Conservation (phyloP, 176 grass and related monocot species). For the Puccinellia tenuiflora region DNA sequence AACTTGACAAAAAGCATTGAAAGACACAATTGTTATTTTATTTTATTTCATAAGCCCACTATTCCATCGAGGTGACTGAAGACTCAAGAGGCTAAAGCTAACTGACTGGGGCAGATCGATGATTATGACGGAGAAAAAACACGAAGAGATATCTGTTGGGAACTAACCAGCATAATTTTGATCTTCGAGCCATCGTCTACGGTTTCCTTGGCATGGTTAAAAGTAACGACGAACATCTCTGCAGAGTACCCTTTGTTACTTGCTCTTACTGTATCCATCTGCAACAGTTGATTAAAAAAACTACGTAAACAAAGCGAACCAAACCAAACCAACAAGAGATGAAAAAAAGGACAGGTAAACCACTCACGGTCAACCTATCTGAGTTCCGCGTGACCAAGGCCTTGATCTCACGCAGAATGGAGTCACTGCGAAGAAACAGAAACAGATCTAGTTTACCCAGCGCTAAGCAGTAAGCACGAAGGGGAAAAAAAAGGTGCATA, state of each 20-base stretch:
- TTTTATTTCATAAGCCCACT: neutral
- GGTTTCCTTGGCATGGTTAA: conserved; percentile 48
- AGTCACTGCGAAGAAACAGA: conserved; percentile 44
- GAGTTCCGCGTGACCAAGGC: conserved; percentile 57
- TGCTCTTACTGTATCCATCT: conserved; percentile 74
- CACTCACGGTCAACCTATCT: conserved; percentile 65
- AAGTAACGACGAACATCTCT: conserved; percentile 74
- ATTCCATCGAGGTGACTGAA: neutral
- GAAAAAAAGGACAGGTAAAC: neutral
- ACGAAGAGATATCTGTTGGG: neutral
- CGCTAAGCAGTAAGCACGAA: neutral
- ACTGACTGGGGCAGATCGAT: neutral
- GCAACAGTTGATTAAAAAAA: neutral
- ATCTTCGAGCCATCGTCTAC: conserved; percentile 45
- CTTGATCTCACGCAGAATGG: conserved; percentile 64
- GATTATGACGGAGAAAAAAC: neutral
- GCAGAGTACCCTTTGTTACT: conserved; percentile 70
- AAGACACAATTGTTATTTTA: neutral
- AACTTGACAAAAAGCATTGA: neutral
- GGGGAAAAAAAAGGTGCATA: neutral
- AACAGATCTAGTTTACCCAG: neutral
- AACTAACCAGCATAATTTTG: conserved; percentile 88
- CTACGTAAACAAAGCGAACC: neutral
- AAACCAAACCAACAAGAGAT: neutral
- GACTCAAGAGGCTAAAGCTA: neutral